Base-by-base conservation (phyloP, 805 yeast species). In the Yamadazyma akitaensis region DNA sequence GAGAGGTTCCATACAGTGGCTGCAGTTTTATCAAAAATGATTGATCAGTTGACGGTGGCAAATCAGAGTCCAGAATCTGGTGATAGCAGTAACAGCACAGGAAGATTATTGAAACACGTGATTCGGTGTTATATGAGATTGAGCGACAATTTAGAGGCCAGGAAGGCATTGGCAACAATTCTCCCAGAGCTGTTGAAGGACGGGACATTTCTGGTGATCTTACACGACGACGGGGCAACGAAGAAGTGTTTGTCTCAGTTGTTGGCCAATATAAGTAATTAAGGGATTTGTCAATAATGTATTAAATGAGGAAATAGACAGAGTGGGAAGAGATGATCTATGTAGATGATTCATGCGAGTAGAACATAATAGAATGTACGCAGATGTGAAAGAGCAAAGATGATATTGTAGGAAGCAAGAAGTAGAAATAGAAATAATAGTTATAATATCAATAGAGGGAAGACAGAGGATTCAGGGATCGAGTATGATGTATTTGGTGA, bases 1-100 rank as follows among this genome's bases (percentile, higher is more conserved):
- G 98, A 92, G 65, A 76, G 99, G 57, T 92, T 92, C 62, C 88
- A 85, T 51, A 97, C 98, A 1, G 97, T 94, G 19, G 86, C 94
- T 0, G 83, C 87, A 44, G 99, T 94, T 2, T 75, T 92, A 51
- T 80, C 87, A 34, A 80, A 76, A 47, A 94, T 94, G 96, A 91
- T 94, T 40, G 88, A 85, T 44, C 97, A 92, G 66, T 70, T 92
- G 50, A 62, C 65, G 37, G 24, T 60, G 16, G 48, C 44, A 5
- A 34, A 39, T 33, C 40, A 12, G 8, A 28, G 24, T 17, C 19
- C 37, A 9, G 37, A 25, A 7, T 14, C 41, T 14, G 16, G 33
- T 25, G 40, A n/a, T 14, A 55, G 17, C 57, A 66, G 10, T 12
- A 68, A 67, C 49, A 69, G 75, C 44, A 85, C 96, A 0, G 90